Base-by-base conservation (phyloP, 108 stramenopile genomes). In the Stephanodiscus triporus region DNA sequence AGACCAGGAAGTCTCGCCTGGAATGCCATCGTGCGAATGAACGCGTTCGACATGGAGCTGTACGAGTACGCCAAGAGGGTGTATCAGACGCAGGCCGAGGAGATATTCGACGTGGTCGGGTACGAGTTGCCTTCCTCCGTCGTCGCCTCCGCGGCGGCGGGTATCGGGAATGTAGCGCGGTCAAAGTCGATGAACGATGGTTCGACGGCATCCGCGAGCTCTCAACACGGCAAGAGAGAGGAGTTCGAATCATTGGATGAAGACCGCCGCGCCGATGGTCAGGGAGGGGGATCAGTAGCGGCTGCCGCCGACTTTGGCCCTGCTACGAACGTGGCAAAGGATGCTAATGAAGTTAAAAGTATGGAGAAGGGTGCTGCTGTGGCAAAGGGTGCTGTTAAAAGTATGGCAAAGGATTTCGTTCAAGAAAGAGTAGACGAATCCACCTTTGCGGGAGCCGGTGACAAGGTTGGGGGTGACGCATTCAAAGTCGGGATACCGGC, bases 41-140 rank as follows among this genome's bases (percentile, higher is more conserved):
- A 85, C 37, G 38, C 51, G 9, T 73, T 76, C 61, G 85, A 85
- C 45, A 60, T 85, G 57, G 69, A 79, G 24, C 53, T 85, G 27
- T 85, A 82, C 63, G 76, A 82, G 50, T 81, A 70, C 55, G 85
- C 70, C 24, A 59, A 76, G 26, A 61, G 63, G 60, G 61, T 84
- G 13, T 85, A 76, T 61, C 53, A 62, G 26, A 37, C 38, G 17
- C 77, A 77, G 47, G 77, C 69, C 27, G 77, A 77, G 48, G 48
- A 65, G 37, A 77, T 77, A 20, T 77, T 71, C 30, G 58, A 59
- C 32, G 58, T 59, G 58, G 58, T 59, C 32, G 58, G 58, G 30
- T 59, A 59, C 32, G 58, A 59, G n/a, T 11, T 27, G 53, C 53
- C 53, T 9, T 2, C 24, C 9, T 10, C 23, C 53, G 24, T 27